Base-by-base conservation (phyloP, 805 yeast genomes). In the Metschnikowia colocasiae region DNA sequence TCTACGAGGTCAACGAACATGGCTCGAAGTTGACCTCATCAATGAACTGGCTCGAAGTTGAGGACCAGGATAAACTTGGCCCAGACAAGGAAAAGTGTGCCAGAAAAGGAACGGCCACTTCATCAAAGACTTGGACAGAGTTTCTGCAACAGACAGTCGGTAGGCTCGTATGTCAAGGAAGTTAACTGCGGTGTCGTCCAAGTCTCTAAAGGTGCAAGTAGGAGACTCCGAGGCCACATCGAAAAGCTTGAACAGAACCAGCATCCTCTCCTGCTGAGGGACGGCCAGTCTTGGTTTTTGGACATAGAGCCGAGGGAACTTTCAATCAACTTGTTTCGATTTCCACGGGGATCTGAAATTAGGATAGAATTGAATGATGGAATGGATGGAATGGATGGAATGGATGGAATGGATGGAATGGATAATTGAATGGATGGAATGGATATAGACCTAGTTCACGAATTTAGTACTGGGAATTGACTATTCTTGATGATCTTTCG, bases 221-320 rank as follows among this genome's bases (percentile, higher is more conserved):
- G 97, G 48, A 91, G 87, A 63, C 69, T 89, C 34, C 76, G 80
- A 56, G 71, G 68, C 7, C 95, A 89, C 65, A 74, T 89, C 22
- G 87, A 82, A 46, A 83, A 81, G 53, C 62, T 87, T 6, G 92
- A 79, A 78, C 48, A 75, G 97, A 55, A 85, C 89, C 37, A 63
- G 74, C 43, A 85, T n/a, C n/a, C n/a, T n/a, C n/a, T n/a, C n/a
- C n/a, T n/a, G n/a, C n/a, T n/a, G n/a, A n/a, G n/a, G n/a, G n/a
- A n/a, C n/a, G n/a, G n/a, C n/a, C n/a, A n/a, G n/a, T n/a, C n/a
- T n/a, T n/a, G n/a, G n/a, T n/a, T n/a, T n/a, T n/a, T n/a, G n/a
- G n/a, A n/a, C n/a, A n/a, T n/a, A n/a, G n/a, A n/a, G n/a, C n/a
- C n/a, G n/a, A n/a, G n/a, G n/a, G n/a, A n/a, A n/a, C n/a, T n/a